Evolutionary conservation across 306 rosid species (phyloP).

Genomic region (Medicago arabica): DNA sequence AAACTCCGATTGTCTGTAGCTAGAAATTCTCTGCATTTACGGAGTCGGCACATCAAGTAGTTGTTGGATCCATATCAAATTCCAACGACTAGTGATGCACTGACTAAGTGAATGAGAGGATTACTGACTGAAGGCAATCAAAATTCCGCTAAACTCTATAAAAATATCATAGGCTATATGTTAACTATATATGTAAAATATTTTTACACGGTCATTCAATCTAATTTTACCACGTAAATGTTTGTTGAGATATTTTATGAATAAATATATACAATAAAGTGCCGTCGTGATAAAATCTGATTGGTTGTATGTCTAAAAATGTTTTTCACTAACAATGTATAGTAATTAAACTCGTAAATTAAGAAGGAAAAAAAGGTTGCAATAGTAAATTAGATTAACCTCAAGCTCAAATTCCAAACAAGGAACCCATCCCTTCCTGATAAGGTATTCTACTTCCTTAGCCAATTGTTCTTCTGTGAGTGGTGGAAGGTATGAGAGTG

Average conservation of each 20-base stretch:
- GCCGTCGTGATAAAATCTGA: no score
- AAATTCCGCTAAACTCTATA: neutral
- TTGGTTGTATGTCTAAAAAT: neutral
- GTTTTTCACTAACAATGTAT: neutral
- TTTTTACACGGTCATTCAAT: no score
- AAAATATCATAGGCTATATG: neutral
- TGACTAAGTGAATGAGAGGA: neutral
- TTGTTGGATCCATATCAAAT: neutral
- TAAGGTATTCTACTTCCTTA: constrained; percentile 71
- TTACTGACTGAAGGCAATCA: neutral
- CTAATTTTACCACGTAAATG: no score
- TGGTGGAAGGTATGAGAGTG: constrained; percentile 82
- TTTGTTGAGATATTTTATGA: neutral
- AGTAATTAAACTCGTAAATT: neutral
- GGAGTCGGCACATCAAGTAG: neutral
- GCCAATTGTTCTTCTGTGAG: neutral
- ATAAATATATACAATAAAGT: no score
- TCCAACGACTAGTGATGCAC: neutral
- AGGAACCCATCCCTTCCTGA: constrained; percentile 66
- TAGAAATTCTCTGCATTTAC: neutral
- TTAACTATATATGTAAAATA: neutral
- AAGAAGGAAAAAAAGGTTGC: neutral
- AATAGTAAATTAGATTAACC: constrained; percentile 44
- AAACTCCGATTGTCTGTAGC: neutral
- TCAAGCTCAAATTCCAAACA: constrained; percentile 74